Conservation (phyloP, 2,329 filamentous ascomycete species). For the Sporothrix mexicana region DNA sequence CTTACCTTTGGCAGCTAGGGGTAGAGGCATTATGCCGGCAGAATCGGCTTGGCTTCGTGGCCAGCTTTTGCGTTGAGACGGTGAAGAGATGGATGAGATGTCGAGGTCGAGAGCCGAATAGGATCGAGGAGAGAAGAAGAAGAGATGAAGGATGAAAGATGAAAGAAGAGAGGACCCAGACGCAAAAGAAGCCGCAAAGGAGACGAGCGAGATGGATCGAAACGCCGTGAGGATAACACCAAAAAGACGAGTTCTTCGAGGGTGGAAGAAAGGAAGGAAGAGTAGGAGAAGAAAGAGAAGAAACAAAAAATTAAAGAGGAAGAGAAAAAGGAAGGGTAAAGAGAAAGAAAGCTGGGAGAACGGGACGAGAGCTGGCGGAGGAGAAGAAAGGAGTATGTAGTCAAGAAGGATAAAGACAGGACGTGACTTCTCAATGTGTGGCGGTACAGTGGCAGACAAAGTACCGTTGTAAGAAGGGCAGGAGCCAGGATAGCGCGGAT, state of each 20-base stretch:
- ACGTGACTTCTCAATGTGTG: not conserved
- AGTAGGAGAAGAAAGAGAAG: not conserved
- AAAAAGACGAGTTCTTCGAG: not conserved
- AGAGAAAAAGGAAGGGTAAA: not conserved
- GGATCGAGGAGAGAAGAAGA: slow-evolving; percentile 9
- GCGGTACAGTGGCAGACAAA: not conserved
- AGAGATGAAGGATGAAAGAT: not conserved
- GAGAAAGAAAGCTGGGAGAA: not conserved
- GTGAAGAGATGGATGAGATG: not conserved
- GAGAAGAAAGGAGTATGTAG: not conserved
- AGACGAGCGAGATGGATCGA: not conserved
- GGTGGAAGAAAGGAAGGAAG: not conserved
- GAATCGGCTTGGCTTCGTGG: slow-evolving; percentile 25
- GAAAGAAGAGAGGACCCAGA: not conserved
- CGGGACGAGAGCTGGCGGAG: not conserved
- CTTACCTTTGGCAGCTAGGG: slow-evolving; percentile 49
- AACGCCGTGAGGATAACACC: not conserved
- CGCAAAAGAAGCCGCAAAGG: slow-evolving; percentile 1
- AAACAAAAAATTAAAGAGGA: not conserved
- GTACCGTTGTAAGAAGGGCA: not conserved
- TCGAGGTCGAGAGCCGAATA: not conserved
- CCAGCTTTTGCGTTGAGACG: not conserved
- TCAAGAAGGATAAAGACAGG: slow-evolving; percentile 4
- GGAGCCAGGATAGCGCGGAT: slow-evolving; percentile 16
- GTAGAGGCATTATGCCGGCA: slow-evolving; percentile 45